phyloP scores from a whole-genome alignment of 257 asterid genomes.

The Paulownia fortunei region DNA sequence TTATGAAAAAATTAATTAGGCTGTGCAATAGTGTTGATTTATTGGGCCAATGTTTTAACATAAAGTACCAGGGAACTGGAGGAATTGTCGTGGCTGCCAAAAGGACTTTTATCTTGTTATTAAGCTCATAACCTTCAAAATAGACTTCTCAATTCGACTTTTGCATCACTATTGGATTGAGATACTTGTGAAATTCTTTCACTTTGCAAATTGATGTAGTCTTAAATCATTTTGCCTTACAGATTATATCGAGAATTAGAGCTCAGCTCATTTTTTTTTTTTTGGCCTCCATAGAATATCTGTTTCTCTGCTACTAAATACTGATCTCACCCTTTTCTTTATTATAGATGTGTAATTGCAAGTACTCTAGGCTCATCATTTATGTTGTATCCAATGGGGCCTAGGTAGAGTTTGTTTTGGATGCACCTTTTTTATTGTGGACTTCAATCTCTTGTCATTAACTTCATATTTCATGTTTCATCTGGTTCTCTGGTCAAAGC shows the following conservation, averaged over 20 bases:
- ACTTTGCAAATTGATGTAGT: not conserved
- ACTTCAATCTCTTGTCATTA: slow-evolving; percentile 14
- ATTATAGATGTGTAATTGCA: not conserved
- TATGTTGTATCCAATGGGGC: not conserved
- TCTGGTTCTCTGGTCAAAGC: slow-evolving; percentile 23
- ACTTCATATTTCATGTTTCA: not conserved
- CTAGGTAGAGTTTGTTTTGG: slow-evolving; percentile 14
- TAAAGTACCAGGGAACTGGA: no score
- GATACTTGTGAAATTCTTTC: not conserved
- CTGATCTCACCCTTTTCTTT: not conserved
- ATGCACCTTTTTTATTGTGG: not conserved
- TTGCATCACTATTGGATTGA: not conserved
- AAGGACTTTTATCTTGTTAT: no score
- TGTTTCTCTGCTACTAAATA: not conserved
- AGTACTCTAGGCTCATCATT: not conserved
- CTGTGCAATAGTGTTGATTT: no score
- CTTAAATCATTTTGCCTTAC: not conserved
- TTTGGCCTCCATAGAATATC: not conserved
- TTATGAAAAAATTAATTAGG: no score
- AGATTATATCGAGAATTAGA: not conserved
- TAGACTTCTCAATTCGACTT: not conserved
- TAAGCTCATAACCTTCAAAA: not conserved
- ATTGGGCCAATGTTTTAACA: no score
- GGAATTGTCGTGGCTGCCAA: no score
- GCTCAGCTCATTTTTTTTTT: not conserved